These are phyloP conservation scores for Bipolaris sorokiniana DNA, from an alignment of 2,329 filamentous ascomycete species.

Conservation along the genomic window DNA sequence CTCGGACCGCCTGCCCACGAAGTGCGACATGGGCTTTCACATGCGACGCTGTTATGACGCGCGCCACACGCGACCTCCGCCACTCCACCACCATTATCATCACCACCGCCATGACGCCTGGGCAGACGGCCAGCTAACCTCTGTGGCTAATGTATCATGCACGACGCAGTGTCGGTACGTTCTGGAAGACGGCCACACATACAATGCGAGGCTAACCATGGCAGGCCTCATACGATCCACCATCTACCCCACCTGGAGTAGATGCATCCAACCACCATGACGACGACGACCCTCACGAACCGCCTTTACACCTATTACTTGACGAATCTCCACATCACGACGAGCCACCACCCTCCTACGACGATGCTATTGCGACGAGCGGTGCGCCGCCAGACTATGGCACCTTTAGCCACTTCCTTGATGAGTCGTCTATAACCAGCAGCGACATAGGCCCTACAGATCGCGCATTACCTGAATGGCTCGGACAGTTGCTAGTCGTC, in stretches of 20 bases:
- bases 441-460: constrained; percentile 35
- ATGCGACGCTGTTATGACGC: constrained; percentile 22
- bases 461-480: constrained; percentile 35
- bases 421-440: constrained; percentile 39
- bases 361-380: constrained; percentile 36
- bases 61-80: constrained; percentile 19
- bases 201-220: neutral
- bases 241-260: constrained; percentile 19
- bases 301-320: constrained; percentile 7
- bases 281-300: constrained; percentile 19
- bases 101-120: constrained; percentile 11
- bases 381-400: constrained; percentile 40
- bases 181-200: neutral
- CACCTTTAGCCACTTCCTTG: constrained; percentile 37
- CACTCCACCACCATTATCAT: neutral
- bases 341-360: constrained; percentile 44
- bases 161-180: constrained; percentile 15
- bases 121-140: neutral
- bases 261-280: constrained; percentile 9
- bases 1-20: constrained; percentile 22
- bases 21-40: constrained; percentile 15
- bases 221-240: constrained; percentile 14
- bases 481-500: constrained; percentile 39
- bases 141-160: constrained; percentile 14
- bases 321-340: constrained; percentile 20